Evolutionary conservation across 345 rosid species (phyloP), one percentile per base, ranked within the genome.

Genomic region (Eucalyptus grandis): DNA sequence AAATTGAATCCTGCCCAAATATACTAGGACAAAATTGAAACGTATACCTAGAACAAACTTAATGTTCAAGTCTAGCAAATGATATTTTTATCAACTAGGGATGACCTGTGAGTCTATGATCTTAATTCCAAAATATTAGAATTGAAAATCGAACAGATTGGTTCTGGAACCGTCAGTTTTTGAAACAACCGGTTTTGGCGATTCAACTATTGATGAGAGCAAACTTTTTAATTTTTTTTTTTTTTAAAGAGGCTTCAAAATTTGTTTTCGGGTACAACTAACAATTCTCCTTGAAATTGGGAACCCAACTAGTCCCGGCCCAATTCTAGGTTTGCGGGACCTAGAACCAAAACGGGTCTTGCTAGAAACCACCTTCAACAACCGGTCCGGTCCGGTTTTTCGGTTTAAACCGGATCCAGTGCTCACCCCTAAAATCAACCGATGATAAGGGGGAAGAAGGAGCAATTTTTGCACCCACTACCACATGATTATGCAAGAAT

Each of bases 91-190:
- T 19, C 4, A 10, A 40, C 8, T 12, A 11, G 14, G 46, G 46
- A 37, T 77, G 43, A 40, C 24, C 27, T 1, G 12, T 26, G 50
- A 49, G 5, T 11, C 21, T 8, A 11, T 9, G 15, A 11, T 14
- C 15, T 15, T 3, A 40, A 77, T 77, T 37, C 30, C 47, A 3
- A 40, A 77, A 77, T 1, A 40, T 77, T 40, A 72, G 47, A 21
- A 37, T 11, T 2, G 8, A 9, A 14, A 77, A 40, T 8, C 1
- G 3, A 40, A 21, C 9, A 4, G 1, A 4, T 11, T 7, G 8
- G 9, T 77, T 77, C 4, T 11, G 9, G 8, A 72, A 72, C 26
- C 0, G 7, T 10, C 3, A 3, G 12, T 14, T 34, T 37, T 3
- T 31, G 43, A 69, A 34, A 15, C 1, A 2, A 24, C 24, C 4